phyloP scores from a whole-genome alignment of 495 filamentous ascomycete species.

The Penicillium bialowiezense region DNA sequence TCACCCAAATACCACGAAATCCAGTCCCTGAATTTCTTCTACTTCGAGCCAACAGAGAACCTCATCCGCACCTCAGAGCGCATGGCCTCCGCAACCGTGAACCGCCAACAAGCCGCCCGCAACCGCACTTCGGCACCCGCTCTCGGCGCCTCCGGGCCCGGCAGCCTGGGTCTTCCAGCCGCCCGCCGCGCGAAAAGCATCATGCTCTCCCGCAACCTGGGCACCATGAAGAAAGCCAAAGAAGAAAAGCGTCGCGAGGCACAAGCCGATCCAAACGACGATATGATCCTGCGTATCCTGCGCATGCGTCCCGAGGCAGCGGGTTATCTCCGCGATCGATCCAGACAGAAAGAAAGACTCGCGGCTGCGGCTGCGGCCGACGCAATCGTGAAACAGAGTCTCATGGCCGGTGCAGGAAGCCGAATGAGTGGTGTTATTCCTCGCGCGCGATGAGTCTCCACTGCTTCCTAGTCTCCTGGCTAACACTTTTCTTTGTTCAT shows the following conservation, averaged over 20 bases:
- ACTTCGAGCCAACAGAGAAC: conserved; percentile 88
- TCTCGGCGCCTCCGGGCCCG: conserved; percentile 53
- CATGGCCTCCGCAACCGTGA: conserved; percentile 88
- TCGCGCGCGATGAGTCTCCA: conserved; percentile 8
- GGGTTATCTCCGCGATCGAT: conserved; percentile 82
- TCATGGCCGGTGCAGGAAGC: conserved; percentile 64
- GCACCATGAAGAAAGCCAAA: conserved; percentile 93
- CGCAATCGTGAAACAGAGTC: conserved; percentile 90
- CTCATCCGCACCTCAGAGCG: conserved; percentile 89
- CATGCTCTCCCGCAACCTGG: conserved; percentile 90
- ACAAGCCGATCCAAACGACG: conserved; percentile 94
- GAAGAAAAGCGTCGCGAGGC: conserved; percentile 93
- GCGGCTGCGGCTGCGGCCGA: conserved; percentile 88
- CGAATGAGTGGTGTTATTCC: conserved; percentile 59
- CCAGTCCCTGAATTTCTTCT: conserved; percentile 94
- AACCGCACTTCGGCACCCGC: conserved; percentile 75
- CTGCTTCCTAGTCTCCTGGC: conserved; percentile 1
- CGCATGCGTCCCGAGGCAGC: conserved; percentile 96
- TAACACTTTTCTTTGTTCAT: background rate
- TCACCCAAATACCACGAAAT: conserved; percentile 98
- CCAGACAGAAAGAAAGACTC: conserved; percentile 89
- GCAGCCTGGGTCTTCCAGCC: conserved; percentile 66
- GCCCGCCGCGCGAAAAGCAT: conserved; percentile 85
- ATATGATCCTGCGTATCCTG: conserved; percentile 95
- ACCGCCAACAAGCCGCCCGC: conserved; percentile 63